phyloP scores from a whole-genome alignment of 257 asterid genomes.

The Solanum appendiculatum region DNA sequence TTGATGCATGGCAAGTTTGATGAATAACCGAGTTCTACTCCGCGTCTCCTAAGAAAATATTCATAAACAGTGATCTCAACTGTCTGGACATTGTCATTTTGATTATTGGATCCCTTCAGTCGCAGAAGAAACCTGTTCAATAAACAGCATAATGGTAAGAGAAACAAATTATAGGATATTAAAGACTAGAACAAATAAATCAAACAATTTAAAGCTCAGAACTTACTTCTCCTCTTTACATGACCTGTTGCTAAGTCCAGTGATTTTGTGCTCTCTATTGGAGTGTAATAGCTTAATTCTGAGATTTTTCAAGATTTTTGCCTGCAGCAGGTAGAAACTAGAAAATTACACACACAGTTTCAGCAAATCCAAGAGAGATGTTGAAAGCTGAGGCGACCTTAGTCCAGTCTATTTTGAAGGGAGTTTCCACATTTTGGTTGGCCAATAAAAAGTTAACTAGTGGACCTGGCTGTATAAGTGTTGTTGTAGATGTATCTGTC shows the following conservation, averaged over 20 bases:
- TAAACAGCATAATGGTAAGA: not conserved
- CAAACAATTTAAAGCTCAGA: not conserved
- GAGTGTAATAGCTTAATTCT: conserved; percentile 32
- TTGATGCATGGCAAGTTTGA: conserved; percentile 44
- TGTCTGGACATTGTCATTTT: conserved; percentile 1
- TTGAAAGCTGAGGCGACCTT: conserved; percentile 18
- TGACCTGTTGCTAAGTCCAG: conserved; percentile 29
- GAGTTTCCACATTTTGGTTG: conserved; percentile 32
- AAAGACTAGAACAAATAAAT: not conserved
- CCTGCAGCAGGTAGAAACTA: conserved; percentile 9
- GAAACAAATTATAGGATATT: not conserved
- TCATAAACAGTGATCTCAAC: conserved; percentile 36
- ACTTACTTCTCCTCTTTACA: conserved; percentile 45
- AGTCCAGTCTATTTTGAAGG: conserved; percentile 33
- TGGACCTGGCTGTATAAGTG: conserved; percentile 31
- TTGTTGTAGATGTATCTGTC: conserved; percentile 38
- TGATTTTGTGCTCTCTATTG: conserved; percentile 28
- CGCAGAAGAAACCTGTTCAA: conserved; percentile 20
- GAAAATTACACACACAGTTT: not conserved
- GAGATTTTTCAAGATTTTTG: conserved; percentile 29
- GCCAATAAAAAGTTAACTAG: conserved; percentile 33
- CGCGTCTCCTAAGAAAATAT: conserved; percentile 29
- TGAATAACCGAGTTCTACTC: conserved; percentile 28
- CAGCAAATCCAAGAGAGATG: not conserved
- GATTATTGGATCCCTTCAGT: not conserved